A percentile compares a stretch with the other conserved stretches of the same genome.
phyloP scores from a whole-genome alignment of 2,329 filamentous ascomycete species.

The Cordyceps cicadae region DNA sequence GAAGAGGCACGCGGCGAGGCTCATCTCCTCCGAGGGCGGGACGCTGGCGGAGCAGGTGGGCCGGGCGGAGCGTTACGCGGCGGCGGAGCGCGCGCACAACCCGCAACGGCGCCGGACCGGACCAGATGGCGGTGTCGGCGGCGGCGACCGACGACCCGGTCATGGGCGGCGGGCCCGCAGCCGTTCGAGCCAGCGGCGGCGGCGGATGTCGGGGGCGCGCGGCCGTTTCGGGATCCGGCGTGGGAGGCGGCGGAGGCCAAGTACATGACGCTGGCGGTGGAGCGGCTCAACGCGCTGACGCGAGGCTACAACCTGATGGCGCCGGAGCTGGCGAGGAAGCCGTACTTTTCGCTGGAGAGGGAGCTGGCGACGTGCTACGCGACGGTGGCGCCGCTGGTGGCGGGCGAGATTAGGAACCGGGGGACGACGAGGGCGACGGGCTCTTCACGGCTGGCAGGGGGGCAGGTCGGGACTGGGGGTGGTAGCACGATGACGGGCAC shows the following conservation, averaged over 20 bases:
- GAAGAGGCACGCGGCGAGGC: slow-evolving; percentile 70
- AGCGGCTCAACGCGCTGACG: slow-evolving; percentile 69
- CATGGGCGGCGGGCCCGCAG: slow-evolving; percentile 29
- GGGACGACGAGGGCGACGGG: slow-evolving; percentile 44
- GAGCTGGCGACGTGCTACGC: slow-evolving; percentile 77
- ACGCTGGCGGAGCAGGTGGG: slow-evolving; percentile 63
- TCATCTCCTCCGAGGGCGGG: slow-evolving; percentile 71
- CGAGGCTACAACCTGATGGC: slow-evolving; percentile 94
- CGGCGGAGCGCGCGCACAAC: slow-evolving; percentile 61
- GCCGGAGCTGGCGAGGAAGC: slow-evolving; percentile 83
- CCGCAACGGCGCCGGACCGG: slow-evolving; percentile 36
- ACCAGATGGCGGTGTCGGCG: slow-evolving; percentile 39
- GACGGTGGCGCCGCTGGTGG: slow-evolving; percentile 71
- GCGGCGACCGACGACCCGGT: slow-evolving; percentile 40
- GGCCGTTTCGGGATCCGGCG: slow-evolving; percentile 66
- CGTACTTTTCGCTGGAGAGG: slow-evolving; percentile 76
- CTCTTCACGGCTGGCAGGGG: slow-evolving; percentile 21
- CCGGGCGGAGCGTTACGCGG: slow-evolving; percentile 64
- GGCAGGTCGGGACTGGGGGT: slow-evolving; percentile 24
- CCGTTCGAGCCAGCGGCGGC: slow-evolving; percentile 27
- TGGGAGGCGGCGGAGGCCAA: slow-evolving; percentile 67
- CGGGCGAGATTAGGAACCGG: slow-evolving; percentile 58
- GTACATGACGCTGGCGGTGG: slow-evolving; percentile 70
- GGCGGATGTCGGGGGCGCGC: slow-evolving; percentile 8
- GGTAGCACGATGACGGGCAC: slow-evolving; percentile 51